A percentile compares a stretch with the other conserved stretches of the same genome.
Conservation (phyloP, 1,139 yeast species). For the Magnusiomyces ingens region DNA sequence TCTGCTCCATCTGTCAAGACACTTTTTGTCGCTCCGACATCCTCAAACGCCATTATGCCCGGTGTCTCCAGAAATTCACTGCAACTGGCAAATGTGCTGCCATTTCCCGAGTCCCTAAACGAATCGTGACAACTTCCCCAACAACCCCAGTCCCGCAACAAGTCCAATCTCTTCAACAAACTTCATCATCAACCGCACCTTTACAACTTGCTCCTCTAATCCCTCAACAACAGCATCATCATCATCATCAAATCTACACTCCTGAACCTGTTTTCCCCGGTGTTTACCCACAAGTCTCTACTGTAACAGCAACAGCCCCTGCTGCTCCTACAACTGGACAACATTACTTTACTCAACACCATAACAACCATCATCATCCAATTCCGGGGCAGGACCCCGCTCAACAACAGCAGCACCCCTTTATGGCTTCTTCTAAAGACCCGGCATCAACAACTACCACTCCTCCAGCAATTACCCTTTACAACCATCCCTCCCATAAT, state of each 20-base stretch:
- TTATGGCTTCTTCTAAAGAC: not conserved
- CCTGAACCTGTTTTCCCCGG: not conserved
- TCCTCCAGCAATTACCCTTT: conserved; percentile 4
- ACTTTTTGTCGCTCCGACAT: conserved; percentile 18
- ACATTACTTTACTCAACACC: too few species aligned
- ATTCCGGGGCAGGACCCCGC: not conserved
- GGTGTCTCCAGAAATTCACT: conserved; percentile 20
- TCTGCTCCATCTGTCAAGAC: conserved; percentile 16
- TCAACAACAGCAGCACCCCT: not conserved
- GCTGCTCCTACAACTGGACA: not conserved
- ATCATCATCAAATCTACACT: not conserved
- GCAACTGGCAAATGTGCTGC: conserved; percentile 20
- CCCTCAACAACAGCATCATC: too few species aligned
- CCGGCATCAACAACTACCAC: not conserved
- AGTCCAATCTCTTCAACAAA: too few species aligned
- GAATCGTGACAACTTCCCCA: conserved; percentile 9
- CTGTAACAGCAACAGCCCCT: not conserved
- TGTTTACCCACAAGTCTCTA: not conserved
- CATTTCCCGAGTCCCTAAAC: conserved; percentile 22
- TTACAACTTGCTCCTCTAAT: too few species aligned
- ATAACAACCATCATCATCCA: not conserved
- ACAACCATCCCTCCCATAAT: conserved; percentile 1
- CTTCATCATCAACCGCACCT: too few species aligned
- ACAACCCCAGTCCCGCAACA: too few species aligned
- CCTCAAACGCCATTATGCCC: conserved; percentile 18